A percentile compares a stretch with the other conserved stretches of the same genome.
Conservation (phyloP, 371 early-diverging fungal species). For the Mucor ambiguus region DNA sequence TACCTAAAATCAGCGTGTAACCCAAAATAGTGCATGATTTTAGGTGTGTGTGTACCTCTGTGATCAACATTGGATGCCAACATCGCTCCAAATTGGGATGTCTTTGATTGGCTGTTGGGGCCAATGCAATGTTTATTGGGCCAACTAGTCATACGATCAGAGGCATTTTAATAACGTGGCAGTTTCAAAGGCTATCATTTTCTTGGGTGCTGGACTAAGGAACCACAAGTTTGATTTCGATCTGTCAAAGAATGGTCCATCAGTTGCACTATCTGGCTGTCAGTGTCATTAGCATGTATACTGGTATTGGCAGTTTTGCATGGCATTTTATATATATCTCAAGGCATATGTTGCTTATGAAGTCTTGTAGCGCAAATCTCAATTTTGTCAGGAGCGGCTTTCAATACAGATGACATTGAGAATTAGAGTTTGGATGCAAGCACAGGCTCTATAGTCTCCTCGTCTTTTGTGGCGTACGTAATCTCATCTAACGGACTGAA, state of each 20-base stretch:
- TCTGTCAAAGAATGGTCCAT: background rate
- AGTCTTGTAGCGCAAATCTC: no score
- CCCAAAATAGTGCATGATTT: constrained; percentile 1
- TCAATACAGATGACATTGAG: background rate
- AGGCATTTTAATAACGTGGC: background rate
- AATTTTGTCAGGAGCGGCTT: background rate
- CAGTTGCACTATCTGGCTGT: no score
- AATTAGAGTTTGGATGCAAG: background rate
- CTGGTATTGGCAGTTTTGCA: no score
- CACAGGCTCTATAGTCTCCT: background rate
- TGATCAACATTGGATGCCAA: background rate
- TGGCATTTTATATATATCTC: no score
- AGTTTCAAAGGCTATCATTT: background rate
- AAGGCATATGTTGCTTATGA: no score
- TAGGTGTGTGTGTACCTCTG: background rate
- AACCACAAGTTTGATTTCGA: background rate
- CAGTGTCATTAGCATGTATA: background rate
- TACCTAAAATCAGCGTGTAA: background rate
- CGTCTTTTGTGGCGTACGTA: background rate
- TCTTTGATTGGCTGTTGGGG: constrained; percentile 4
- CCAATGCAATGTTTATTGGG: background rate
- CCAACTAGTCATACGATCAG: background rate
- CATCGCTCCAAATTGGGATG: background rate
- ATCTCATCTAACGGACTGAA: background rate
- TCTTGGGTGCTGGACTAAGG: background rate